Evolutionary conservation across 2,329 filamentous ascomycete species (phyloP), one percentile per base, ranked within the genome.

Genomic region (Cercospora sesami): DNA sequence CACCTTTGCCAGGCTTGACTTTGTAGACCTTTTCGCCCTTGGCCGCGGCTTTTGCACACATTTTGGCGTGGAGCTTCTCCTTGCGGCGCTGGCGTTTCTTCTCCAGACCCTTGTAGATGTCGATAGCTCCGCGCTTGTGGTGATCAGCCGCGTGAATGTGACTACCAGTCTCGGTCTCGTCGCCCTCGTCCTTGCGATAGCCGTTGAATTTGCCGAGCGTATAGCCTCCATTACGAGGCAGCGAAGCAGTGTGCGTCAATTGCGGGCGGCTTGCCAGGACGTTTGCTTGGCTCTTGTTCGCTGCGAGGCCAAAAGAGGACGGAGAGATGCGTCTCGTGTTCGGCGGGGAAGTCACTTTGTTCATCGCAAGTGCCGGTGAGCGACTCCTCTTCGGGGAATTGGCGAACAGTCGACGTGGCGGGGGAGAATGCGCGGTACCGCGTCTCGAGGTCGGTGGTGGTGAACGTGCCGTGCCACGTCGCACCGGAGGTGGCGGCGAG

Each of bases 41-140:
- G 74, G 87, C 93, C 71, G 89, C 89, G 66, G 90, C 90, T 75
- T 93, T 92, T 78, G 93, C 90, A 82, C 92, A 96, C 77, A 94
- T 91, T 79, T 96, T 95, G 75, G 94, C 90, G 78, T 92, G 90
- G 76, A 93, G 91, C 80, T 97, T 97, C 80, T 98, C 94, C 81
- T 91, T 93, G 74, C 95, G 91, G 72, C 95, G 90, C 82, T 95
- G 92, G 28, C 94, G 90, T 83, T 97, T 98, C 80, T 92, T 90
- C 82, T 99, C 95, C 1, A 99, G 86, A 8, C 95, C 95, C 79
- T 97, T 96, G 80, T 97, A 92, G 69, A 97, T 99, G 80, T 98
- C 95, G 73, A 99, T 96, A 39, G 95, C 94, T n/a, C 93, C 93
- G 70, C 95, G 91, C 9, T 92, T 87, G 71, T 95, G 93, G 51